phyloP scores from a whole-genome alignment of 345 rosid species.

The Citropsis articulata region DNA sequence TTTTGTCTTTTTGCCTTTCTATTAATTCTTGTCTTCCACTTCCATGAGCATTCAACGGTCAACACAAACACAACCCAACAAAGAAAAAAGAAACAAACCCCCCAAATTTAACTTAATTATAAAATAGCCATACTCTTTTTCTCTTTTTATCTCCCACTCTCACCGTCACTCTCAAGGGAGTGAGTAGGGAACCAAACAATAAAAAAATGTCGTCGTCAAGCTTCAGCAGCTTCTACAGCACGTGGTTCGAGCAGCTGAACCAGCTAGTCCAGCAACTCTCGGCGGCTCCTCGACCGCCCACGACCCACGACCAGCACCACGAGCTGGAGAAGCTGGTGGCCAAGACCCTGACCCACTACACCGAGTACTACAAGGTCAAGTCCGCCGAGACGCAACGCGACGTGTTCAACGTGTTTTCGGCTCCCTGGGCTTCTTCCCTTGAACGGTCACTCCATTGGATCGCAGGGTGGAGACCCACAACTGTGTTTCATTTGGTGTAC shows the following conservation, averaged over 20 bases:
- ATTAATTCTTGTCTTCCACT: too few species aligned
- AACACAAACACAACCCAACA: neutral
- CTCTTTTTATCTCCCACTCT: neutral
- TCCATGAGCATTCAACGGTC: too few species aligned
- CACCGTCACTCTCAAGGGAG: too few species aligned
- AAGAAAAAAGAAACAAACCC: neutral
- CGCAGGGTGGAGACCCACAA: constrained; percentile 80
- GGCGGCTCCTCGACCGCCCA: constrained; percentile 39
- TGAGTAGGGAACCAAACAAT: too few species aligned
- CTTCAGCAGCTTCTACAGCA: constrained; percentile 51
- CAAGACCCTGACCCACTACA: constrained; percentile 50
- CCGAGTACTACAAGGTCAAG: constrained; percentile 53
- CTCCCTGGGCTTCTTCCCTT: constrained; percentile 77
- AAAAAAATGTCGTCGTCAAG: neutral
- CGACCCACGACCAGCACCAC: constrained; percentile 27
- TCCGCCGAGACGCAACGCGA: constrained; percentile 47
- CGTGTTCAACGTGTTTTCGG: constrained; percentile 47
- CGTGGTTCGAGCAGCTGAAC: constrained; percentile 61
- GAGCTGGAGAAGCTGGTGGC: constrained; percentile 38
- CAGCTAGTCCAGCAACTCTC: constrained; percentile 49
- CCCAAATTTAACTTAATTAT: too few species aligned
- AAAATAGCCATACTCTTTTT: neutral
- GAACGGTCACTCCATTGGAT: constrained; percentile 91
- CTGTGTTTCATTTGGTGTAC: constrained; percentile 73
- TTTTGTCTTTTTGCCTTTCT: neutral